Evolutionary conservation across 192 early-diverging fungal species (phyloP), one percentile per base, ranked within the genome.

Genomic region (Entomortierella beljakovae): DNA sequence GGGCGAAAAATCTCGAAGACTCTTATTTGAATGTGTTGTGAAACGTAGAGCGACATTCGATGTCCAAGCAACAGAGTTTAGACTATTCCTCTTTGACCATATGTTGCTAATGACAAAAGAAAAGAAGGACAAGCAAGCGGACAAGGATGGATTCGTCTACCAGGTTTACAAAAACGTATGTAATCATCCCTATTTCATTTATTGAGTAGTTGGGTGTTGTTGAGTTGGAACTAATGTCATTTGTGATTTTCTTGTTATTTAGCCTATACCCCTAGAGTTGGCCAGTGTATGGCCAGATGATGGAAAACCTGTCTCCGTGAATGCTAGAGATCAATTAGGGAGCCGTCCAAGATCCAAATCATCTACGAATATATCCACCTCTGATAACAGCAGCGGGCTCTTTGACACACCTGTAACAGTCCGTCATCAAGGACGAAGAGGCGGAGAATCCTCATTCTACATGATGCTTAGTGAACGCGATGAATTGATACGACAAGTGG

Each of bases 1-100:
- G 52, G 69, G 80, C 8, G 87, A 92, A 48, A 88, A 86, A 37
- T 80, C 86, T 22, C 83, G 95, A 40, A 57, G 86, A 43, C 76
- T 95, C 16, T 85, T 95, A 29, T 87, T 91, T 58, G 92, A 95
- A 55, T 94, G 96, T 40, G 66, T 86, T 31, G 71, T 95, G 60
- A 91, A 86, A 64, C 85, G 92, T 61, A 86, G 88, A 26, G 51
- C 61, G 8, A 83, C 82, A 50, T 77, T 81, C 42, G 72, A 63
- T n/a, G 68, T 73, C 10, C 89, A 89, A 50, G 85, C 87, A 13
- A 73, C 87, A 7, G 91, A 92, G 20, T 70, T 95, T n/a, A 82
- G 86, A 28, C 82, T 97, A 25, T 91, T 93, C 61, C 68, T 99
- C 50, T 90, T 99, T 29, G 97, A 99, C 80, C 92, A 98, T 81